Percentiles rank a stretch among this genome's conserved stretches.
Evolutionary conservation across 208 protist species (phyloP).

Genomic region (Trypanosoma caninum): DNA sequence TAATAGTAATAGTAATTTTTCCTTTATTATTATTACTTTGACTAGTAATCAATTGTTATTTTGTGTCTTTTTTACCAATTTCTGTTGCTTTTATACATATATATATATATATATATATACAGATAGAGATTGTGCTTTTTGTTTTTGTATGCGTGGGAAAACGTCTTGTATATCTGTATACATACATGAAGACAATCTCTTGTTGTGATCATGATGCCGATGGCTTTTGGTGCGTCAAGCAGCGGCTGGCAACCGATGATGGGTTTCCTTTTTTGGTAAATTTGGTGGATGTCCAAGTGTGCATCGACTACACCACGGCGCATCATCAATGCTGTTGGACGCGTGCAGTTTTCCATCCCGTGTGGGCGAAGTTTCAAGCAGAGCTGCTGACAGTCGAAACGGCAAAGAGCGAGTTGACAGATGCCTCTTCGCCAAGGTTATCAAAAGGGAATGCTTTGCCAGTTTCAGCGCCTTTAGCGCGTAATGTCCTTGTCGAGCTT

Average conservation of each 20-base stretch:
- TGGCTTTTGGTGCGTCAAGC: slow-evolving; percentile 10
- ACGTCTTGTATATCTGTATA: too few species aligned
- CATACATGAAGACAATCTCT: too few species aligned
- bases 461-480: neutral
- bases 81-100: neutral
- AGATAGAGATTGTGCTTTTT: neutral
- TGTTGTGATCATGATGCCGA: neutral
- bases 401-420: too few species aligned
- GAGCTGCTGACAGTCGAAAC: neutral
- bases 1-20: neutral
- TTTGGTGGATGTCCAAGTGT: slow-evolving; percentile 10
- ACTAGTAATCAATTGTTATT: neutral
- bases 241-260: slow-evolving; percentile 2
- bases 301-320: slow-evolving; percentile 15
- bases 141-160: neutral
- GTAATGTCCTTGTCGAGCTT: slow-evolving; percentile 2
- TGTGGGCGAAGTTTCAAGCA: slow-evolving; percentile 14
- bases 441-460: neutral
- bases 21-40: neutral
- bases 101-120: neutral
- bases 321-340: slow-evolving; percentile 65
- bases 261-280: slow-evolving; percentile 22
- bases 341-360: slow-evolving; percentile 40
- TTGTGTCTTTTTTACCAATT: neutral
- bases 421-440: neutral